Conservation (phyloP, 2,329 filamentous ascomycete species). For the Phoma sp. region DNA sequence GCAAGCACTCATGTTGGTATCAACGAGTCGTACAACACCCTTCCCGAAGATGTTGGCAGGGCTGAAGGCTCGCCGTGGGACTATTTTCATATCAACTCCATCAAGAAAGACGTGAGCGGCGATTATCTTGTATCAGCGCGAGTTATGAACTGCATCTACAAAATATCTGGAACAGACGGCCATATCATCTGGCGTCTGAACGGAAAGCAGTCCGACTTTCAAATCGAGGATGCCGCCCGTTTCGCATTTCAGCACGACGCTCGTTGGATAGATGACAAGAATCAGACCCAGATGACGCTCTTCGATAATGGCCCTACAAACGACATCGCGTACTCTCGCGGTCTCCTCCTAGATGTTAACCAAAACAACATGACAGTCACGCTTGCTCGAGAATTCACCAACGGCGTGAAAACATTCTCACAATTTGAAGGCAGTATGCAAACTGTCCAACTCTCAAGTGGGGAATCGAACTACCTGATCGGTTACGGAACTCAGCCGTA, state of each 20-base stretch:
- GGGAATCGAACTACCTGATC: background rate
- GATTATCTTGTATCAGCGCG: slow-evolving; percentile 34
- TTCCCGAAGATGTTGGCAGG: slow-evolving; percentile 32
- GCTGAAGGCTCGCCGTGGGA: slow-evolving; percentile 46
- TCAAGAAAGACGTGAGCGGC: slow-evolving; percentile 38
- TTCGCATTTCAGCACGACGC: slow-evolving; percentile 34
- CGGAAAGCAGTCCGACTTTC: slow-evolving; percentile 26
- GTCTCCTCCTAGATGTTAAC: background rate
- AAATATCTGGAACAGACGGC: slow-evolving; percentile 26
- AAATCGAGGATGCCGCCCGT: slow-evolving; percentile 13
- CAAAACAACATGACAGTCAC: background rate
- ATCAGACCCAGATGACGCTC: slow-evolving; percentile 44
- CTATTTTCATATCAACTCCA: slow-evolving; percentile 50
- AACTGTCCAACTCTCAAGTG: background rate
- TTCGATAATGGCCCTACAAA: slow-evolving; percentile 50
- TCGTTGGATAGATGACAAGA: slow-evolving; percentile 26
- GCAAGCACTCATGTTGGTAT: slow-evolving; percentile 46
- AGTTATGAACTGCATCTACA: slow-evolving; percentile 24
- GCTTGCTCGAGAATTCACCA: background rate
- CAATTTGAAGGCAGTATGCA: background rate
- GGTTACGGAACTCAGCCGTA: slow-evolving; percentile 17
- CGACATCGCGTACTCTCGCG: slow-evolving; percentile 30
- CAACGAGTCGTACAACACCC: slow-evolving; percentile 34
- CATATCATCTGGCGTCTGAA: slow-evolving; percentile 41
- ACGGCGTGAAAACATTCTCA: background rate